Base-by-base conservation (phyloP, 2,329 filamentous ascomycete genomes). In the Stachybotrys chlorohalonatus region DNA sequence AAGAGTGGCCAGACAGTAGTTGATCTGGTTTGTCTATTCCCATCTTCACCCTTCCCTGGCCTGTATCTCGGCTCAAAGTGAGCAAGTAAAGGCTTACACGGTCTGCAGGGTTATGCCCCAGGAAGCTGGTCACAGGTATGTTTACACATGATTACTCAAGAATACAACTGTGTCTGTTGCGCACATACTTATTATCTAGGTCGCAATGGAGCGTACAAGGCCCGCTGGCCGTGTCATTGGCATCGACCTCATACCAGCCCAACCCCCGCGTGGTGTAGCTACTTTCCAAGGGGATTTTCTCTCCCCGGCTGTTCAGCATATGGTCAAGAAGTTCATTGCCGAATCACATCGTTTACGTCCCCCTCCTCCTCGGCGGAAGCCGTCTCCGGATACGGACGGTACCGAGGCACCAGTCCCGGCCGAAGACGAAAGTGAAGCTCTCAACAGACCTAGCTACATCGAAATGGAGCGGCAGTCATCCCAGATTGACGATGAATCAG, bases 211-310 rank as follows among this genome's bases (percentile, higher is more conserved):
- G 57, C 81, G 84, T 53, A 95, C 90, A 5, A 79, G 81, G 57
- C 92, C 92, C 0, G 73, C 81, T 49, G 91, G 92, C 8, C 83
- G 87, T 48, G 85, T 99, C 11, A 76, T 99, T 31, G 95, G 94
- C 11, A 93, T 99, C 64, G 94, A 99, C 68, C 81, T 99, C 52
- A 90, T 99, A 60, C 94, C 94, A 5, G 90, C 91, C 0, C 87
- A 93, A 67, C 93, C 95, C 6, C 94, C 94, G 0, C 84, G 82
- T 64, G 94, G 94, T 24, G 91, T 95, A n/a, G 92, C 89, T 31
- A 90, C 90, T 2, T 91, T 99, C 55, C 94, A 99, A 71, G 94
- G 95, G 51, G 89, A 99, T 68, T 97, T 99, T 61, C 76, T 97
- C 47, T 87, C 85, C 6, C 79, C 83, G 0, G 71, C 73, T 2